phyloP scores from a whole-genome alignment of 164 flowering plant genomes.

The Dillenia turbinata region DNA sequence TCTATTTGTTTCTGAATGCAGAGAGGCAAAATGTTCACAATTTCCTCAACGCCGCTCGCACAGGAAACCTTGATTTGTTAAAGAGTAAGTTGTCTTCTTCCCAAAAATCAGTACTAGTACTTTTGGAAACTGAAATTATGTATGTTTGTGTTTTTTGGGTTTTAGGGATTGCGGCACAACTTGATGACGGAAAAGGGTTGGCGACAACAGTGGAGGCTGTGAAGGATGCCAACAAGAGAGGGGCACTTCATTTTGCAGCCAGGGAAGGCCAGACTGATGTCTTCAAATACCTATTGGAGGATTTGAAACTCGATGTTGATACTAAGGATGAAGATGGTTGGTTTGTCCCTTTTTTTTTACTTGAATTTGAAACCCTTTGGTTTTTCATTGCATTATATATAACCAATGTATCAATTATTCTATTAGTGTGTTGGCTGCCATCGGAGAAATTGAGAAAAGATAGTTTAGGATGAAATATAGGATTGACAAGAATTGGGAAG shows the following conservation, averaged over 20 bases:
- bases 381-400: background rate
- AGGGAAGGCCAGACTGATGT: conserved; percentile 88
- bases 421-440: too few relatives aligned
- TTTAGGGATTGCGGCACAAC: conserved; percentile 53
- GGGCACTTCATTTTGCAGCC: conserved; percentile 94
- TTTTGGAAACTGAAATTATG: background rate
- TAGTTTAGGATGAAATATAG: too few relatives aligned
- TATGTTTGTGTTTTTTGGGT: background rate
- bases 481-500: too few relatives aligned
- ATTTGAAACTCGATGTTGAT: conserved; percentile 69
- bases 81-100: conserved; percentile 49
- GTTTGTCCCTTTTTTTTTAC: background rate
- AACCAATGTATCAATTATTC: background rate
- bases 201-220: conserved; percentile 60
- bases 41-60: conserved; percentile 75
- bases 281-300: conserved; percentile 84
- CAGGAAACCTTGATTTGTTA: conserved; percentile 73
- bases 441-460: too few relatives aligned
- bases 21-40: conserved; percentile 75
- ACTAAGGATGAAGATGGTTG: conserved; percentile 82
- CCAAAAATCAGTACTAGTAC: background rate
- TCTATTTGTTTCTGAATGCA: conserved; percentile 18
- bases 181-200: conserved; percentile 74
- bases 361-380: background rate
- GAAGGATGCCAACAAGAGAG: conserved; percentile 91